Evolutionary conservation across 257 asterid species (phyloP).

Genomic region (Haberlea rhodopensis): DNA sequence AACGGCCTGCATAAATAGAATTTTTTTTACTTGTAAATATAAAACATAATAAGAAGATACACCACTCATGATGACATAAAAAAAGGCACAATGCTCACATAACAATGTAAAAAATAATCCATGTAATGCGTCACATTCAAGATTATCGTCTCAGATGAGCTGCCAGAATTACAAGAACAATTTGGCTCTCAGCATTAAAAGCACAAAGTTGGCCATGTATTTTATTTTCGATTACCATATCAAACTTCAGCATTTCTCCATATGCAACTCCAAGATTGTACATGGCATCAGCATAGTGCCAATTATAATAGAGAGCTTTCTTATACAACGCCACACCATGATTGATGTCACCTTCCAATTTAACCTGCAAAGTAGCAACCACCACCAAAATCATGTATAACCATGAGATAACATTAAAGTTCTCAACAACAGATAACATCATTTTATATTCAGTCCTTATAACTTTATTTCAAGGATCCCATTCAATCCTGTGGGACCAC

Average conservation of each 20-base stretch:
- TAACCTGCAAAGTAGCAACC: slow-evolving; percentile 58
- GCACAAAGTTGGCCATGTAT: slow-evolving; percentile 10
- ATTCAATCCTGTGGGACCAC: slow-evolving; percentile 11
- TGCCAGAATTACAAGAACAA: slow-evolving; percentile 15
- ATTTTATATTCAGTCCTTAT: background rate
- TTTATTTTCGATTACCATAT: slow-evolving; percentile 66
- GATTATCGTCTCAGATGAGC: slow-evolving; percentile 20
- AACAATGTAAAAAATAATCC: slow-evolving; percentile 11
- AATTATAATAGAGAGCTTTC: slow-evolving; percentile 88
- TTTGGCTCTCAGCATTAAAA: background rate
- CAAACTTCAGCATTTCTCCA: slow-evolving; percentile 99
- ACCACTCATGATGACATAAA: slow-evolving; percentile 13
- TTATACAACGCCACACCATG: slow-evolving; percentile 91
- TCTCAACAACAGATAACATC: background rate
- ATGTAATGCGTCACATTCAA: slow-evolving; percentile 6
- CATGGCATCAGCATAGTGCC: slow-evolving; percentile 99
- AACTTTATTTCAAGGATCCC: slow-evolving; percentile 2
- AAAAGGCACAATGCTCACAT: background rate
- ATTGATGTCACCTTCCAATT: slow-evolving; percentile 91
- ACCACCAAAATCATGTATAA: slow-evolving; percentile 8
- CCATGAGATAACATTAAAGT: slow-evolving; percentile 17
- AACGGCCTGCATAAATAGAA: slow-evolving; percentile 71
- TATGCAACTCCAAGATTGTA: slow-evolving; percentile 99
- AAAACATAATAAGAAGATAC: slow-evolving; percentile 2
- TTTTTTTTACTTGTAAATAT: background rate